Conservation (phyloP, 495 filamentous ascomycete genomes). For the Penicillium chermesinum region DNA sequence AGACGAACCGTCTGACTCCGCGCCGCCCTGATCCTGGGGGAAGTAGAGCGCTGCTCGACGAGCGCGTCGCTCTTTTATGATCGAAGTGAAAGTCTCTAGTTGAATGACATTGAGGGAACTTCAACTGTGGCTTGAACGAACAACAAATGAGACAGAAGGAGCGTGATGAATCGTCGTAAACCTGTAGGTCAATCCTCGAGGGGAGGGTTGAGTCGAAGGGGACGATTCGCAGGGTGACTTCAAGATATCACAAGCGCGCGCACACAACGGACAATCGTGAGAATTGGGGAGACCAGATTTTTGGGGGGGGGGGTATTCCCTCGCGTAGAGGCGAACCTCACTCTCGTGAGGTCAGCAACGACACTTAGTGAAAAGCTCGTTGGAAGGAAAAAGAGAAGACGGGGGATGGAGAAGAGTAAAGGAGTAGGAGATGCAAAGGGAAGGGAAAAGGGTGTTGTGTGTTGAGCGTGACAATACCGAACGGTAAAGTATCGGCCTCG, state of each 20-base stretch:
- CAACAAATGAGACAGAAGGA: constrained; percentile 27
- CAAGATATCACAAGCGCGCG: constrained; percentile 8
- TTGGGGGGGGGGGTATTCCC: constrained; percentile 17
- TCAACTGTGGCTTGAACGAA: constrained; percentile 18
- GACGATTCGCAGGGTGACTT: constrained; percentile 3
- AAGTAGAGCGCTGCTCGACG: constrained; percentile 38
- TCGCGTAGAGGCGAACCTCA: constrained; percentile 30
- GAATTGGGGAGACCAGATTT: constrained; percentile 11
- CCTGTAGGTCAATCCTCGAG: background rate
- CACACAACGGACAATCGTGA: constrained; percentile 4
- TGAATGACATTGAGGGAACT: constrained; percentile 38
- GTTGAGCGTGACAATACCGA: constrained; percentile 14
- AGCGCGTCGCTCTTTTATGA: constrained; percentile 38
- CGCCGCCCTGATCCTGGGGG: constrained; percentile 38
- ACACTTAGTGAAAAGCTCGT: constrained; percentile 54
- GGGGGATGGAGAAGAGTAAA: constrained; percentile 15
- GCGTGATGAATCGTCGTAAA: constrained; percentile 3
- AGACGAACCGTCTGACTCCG: constrained; percentile 45
- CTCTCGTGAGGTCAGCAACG: constrained; percentile 33
- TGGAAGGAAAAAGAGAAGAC: constrained; percentile 23
- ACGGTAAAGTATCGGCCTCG: constrained; percentile 8
- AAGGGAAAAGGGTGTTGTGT: constrained; percentile 7
- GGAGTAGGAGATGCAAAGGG: constrained; percentile 12
- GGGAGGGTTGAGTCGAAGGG: background rate
- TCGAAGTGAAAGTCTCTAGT: constrained; percentile 35